Base-by-base conservation (phyloP, 2,329 filamentous ascomycete species). In the Fusarium succisae region DNA sequence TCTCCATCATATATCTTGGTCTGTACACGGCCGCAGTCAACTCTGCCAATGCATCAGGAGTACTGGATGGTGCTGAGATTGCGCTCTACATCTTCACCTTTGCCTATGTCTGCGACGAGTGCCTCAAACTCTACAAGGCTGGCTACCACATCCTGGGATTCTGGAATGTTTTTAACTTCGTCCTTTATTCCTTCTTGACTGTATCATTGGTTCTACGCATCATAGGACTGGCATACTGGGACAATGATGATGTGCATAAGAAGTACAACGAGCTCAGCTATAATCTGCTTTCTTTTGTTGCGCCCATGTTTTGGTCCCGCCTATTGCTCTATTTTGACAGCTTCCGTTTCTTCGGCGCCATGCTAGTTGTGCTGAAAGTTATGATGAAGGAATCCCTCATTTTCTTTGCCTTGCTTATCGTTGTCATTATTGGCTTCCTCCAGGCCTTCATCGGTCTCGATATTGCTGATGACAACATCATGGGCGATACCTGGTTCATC, bases 251-350 rank as follows among this genome's bases (percentile, higher is more conserved):
- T 7, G 51, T 62, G 10, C 89, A 94, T 41, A 81, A 84, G 28
- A 83, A 89, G 47, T 94, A 91, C 82, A 98, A 97, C 81, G 87
- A 90, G 66, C 85, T 98, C 26, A 95, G 93, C 80, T 99, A 99
- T 84, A 97, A 98, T 83, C 95, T 98, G 81, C 86, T 99, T 30
- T 95, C 96, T 15, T 97, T 98, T 81, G 91, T 92, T 7, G 95
- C 96, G 0, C 96, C 96, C 0, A 94, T 99, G 93, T 98, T 99
- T 83, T 99, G 96, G 96, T 93, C 92, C 80, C 93, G 96, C 9
- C 87, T 99, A 67, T 85, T 99, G 71, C 89, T 99, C 12, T 99
- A 98, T 80, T 90, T 99, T 24, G 96, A 99, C 83, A 94, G 93
- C 39, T 90, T 97, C 87, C 91, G 94, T 63, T 99, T 99, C 86